phyloP scores from a whole-genome alignment of 2,329 filamentous ascomycete genomes.

The Alternaria arbusti region DNA sequence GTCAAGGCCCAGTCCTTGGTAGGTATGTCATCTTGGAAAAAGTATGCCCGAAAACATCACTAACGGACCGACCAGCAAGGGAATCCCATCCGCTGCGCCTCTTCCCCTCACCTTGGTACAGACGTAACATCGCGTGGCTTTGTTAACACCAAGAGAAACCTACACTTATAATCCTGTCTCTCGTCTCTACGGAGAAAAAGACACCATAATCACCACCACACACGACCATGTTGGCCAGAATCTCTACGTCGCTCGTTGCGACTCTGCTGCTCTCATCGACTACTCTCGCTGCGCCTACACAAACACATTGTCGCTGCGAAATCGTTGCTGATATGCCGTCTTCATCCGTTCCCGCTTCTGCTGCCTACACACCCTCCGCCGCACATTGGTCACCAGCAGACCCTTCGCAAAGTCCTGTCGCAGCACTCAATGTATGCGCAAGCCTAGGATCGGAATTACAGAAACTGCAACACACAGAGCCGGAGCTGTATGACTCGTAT shows the following conservation, averaged over 20 bases:
- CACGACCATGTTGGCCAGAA: constrained; percentile 20
- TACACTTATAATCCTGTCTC: neutral
- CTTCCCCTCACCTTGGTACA: neutral
- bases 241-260: constrained; percentile 18
- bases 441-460: constrained; percentile 37
- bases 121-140: neutral
- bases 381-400: constrained; percentile 29
- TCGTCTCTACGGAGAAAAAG: neutral
- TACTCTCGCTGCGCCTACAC: constrained; percentile 29
- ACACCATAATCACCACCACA: neutral
- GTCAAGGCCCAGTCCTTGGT: neutral
- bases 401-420: constrained; percentile 19
- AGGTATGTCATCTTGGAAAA: neutral
- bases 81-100: neutral
- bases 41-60: neutral
- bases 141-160: neutral
- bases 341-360: constrained; percentile 1
- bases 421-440: constrained; percentile 23
- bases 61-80: neutral
- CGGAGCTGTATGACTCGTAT: constrained; percentile 36
- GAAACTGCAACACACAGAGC: constrained; percentile 28
- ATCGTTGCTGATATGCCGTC: constrained; percentile 21
- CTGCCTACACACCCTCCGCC: constrained; percentile 25
- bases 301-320: constrained; percentile 40
- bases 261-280: constrained; percentile 4